A percentile compares a stretch with the other conserved stretches of the same genome.
phyloP scores from a whole-genome alignment of 768 basidiomycete species.

The Suillus variegatus region DNA sequence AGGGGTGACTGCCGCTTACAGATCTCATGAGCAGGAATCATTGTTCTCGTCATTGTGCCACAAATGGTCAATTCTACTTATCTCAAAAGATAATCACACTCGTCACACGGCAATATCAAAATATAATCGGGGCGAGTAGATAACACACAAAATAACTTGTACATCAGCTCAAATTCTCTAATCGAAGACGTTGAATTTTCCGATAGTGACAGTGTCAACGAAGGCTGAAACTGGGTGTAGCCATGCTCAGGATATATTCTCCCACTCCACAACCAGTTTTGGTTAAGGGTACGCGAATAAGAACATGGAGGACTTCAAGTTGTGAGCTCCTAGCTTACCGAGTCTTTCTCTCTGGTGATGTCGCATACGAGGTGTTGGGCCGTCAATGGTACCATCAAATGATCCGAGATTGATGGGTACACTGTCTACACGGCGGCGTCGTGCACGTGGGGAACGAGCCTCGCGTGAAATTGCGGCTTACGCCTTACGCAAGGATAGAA shows the following conservation, averaged over 20 bases:
- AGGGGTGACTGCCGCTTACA: neutral
- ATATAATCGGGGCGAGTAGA: neutral
- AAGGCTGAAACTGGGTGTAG: neutral
- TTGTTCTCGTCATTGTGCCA: neutral
- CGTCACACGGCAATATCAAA: neutral
- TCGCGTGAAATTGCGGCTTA: neutral
- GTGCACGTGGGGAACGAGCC: neutral
- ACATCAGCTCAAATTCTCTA: neutral
- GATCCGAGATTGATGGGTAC: neutral
- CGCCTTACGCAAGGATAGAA: neutral
- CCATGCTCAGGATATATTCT: neutral
- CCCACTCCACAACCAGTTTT: neutral
- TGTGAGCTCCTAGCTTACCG: neutral
- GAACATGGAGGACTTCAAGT: neutral
- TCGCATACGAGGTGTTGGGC: neutral
- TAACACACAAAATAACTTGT: slow-evolving; percentile 3
- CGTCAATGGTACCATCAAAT: neutral
- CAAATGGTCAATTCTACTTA: neutral
- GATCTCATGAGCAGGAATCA: neutral
- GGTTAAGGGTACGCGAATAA: neutral
- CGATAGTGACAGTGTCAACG: neutral
- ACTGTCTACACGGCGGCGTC: neutral
- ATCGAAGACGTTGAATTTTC: neutral
- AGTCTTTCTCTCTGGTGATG: neutral
- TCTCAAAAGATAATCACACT: neutral